Evolutionary conservation across 2,329 filamentous ascomycete species (phyloP), one percentile per base, ranked within the genome.

Genomic region (Ophiobolus disseminans): DNA sequence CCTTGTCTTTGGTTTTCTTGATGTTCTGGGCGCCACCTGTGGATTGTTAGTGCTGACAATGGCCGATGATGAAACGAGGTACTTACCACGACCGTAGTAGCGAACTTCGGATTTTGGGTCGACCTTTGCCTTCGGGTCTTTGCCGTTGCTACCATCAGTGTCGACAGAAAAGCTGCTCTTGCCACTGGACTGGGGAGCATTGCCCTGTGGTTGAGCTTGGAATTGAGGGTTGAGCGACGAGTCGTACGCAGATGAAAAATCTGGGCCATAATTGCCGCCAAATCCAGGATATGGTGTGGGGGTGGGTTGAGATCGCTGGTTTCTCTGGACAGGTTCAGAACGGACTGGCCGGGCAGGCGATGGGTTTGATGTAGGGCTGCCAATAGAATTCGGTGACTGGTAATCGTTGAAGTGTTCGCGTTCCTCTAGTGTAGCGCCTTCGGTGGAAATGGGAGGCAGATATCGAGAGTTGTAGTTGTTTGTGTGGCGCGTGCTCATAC

Each of bases 71-170:
- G 26, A 16, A 16, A 37, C 19, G 32, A 20, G 23, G 17, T 26
- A 74, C 78, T 73, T 59, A 83, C 82, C 82, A 75, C 82, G 73
- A 39, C 82, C 81, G 60, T 80, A 82, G 17, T 82, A 73, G 45
- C 82, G 71, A 14, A 80, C 70, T 56, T 82, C 78, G 45, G 76
- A 78, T 44, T 77, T 76, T 9, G 76, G 66, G 34, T 74, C 75
- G 2, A 78, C 76, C 58, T 77, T 82, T 9, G 74, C 70, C 58
- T 75, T 78, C 40, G 72, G 72, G 2, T 55, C 58, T 34, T 66
- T 62, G 42, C 68, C 54, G 38, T 68, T 60, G 63, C 74, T 68
- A 40, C 68, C 61, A 32, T 62, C 67, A 1, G 70, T 70, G 11
- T 70, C 72, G 8, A 69, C 65, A 11, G 75, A 77, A 45, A 67